Percentiles rank a stretch among this genome's conserved stretches.
These are phyloP conservation scores for Phialophora tarda DNA, from an alignment of 2,329 filamentous ascomycete species.

Conservation along the genomic window DNA sequence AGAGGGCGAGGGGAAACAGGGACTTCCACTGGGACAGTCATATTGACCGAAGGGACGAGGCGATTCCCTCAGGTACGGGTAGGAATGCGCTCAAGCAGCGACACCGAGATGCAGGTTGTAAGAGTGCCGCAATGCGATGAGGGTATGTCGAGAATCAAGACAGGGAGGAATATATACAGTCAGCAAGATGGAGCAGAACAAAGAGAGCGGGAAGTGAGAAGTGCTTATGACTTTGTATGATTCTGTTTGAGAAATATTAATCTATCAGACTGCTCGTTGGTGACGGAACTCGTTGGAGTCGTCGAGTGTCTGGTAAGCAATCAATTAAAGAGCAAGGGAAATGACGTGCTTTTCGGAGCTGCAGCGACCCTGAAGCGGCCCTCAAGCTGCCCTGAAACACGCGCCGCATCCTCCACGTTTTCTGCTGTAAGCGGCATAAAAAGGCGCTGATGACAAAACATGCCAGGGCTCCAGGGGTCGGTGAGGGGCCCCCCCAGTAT, in stretches of 20 bases:
- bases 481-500: neutral
- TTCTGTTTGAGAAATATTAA: slow-evolving; percentile 3
- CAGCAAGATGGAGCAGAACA: neutral
- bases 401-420: slow-evolving; percentile 1
- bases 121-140: neutral
- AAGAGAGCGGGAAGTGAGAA: neutral
- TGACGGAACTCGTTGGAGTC: neutral
- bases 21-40: slow-evolving; percentile 22
- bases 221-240: neutral
- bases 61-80: neutral
- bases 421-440: neutral
- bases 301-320: slow-evolving; percentile 12
- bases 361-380: neutral
- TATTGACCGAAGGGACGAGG: neutral
- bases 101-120: neutral
- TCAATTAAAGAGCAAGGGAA: slow-evolving; percentile 7
- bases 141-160: neutral
- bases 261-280: neutral
- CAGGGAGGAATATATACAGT: neutral
- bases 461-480: too few species aligned
- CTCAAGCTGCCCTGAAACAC: neutral
- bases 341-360: slow-evolving; percentile 11
- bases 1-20: slow-evolving; percentile 36
- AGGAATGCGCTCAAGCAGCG: neutral
- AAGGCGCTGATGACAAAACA: neutral